These are phyloP conservation scores for Nicotiana tabacum DNA, from an alignment of 257 asterid genomes.

Conservation along the genomic window DNA sequence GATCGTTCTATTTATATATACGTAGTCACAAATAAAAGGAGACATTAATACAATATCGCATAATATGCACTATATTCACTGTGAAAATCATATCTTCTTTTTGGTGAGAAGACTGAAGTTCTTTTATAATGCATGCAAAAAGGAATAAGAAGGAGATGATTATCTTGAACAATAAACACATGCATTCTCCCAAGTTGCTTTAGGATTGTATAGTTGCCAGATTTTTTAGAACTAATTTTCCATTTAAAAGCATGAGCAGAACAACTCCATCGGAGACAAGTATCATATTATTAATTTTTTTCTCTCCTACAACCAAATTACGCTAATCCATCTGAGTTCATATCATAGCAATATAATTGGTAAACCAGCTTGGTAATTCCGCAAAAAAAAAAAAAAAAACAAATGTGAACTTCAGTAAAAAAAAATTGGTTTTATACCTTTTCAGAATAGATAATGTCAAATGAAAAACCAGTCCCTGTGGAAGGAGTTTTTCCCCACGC, in stretches of 20 bases:
- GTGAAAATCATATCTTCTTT: not conserved
- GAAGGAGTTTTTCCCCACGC: constrained; percentile 87
- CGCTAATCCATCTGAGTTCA: not conserved
- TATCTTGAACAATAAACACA: not conserved
- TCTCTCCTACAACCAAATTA: not conserved
- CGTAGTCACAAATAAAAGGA: not conserved
- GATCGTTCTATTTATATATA: not conserved
- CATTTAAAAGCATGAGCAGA: not conserved
- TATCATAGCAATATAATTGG: not conserved
- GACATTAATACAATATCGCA: not conserved
- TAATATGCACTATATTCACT: not conserved
- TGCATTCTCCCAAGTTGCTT: not conserved
- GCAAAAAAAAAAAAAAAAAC: not conserved
- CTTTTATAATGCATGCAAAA: not conserved
- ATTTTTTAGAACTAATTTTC: not conserved
- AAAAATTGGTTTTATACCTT: constrained; percentile 40
- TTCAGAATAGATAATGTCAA: constrained; percentile 53
- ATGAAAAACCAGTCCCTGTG: constrained; percentile 67
- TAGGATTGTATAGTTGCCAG: not conserved
- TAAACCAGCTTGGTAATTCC: not conserved
- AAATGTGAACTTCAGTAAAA: not conserved
- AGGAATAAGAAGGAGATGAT: not conserved
- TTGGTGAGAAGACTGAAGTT: not conserved
- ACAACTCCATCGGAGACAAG: not conserved
- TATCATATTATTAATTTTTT: not conserved